A percentile compares a stretch with the other conserved stretches of the same genome.
Evolutionary conservation across 1,139 yeast genomes (phyloP).

Genomic region (Diutina sp.): DNA sequence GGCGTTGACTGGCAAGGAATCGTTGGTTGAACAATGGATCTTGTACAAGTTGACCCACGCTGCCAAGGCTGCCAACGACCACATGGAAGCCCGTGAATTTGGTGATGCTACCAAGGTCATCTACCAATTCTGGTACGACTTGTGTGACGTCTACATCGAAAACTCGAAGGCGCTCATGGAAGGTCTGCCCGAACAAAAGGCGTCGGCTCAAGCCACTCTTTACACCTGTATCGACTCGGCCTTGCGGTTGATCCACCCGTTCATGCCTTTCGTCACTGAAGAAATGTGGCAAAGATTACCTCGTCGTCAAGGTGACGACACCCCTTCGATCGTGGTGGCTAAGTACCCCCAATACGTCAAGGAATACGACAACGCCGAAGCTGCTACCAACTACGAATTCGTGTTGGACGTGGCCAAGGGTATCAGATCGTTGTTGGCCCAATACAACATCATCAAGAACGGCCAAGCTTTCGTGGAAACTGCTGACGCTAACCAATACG

Average conservation of each 20-base stretch:
- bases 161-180: constrained; percentile 91
- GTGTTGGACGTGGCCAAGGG: constrained; percentile 80
- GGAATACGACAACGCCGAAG: constrained; percentile 48
- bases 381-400: constrained; percentile 67
- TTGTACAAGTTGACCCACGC: constrained; percentile 72
- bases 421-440: constrained; percentile 85
- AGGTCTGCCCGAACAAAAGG: constrained; percentile 74
- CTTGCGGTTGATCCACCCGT: constrained; percentile 86
- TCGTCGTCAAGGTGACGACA: constrained; percentile 59
- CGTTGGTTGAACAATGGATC: constrained; percentile 95
- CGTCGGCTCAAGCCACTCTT: constrained; percentile 86
- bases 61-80: constrained; percentile 48
- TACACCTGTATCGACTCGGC: constrained; percentile 92
- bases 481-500: constrained; percentile 29
- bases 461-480: constrained; percentile 80
- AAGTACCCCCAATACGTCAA: constrained; percentile 56
- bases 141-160: constrained; percentile 96
- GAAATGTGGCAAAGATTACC: constrained; percentile 99
- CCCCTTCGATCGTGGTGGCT: constrained; percentile 69
- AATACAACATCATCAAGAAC: constrained; percentile 76
- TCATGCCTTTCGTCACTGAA: constrained; percentile 94
- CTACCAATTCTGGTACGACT: constrained; percentile 91
- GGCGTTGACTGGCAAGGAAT: constrained; percentile 62
- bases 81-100: constrained; percentile 78
- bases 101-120: constrained; percentile 76